Base-by-base conservation (phyloP, 1,284 basidiomycete genomes). In the Papiliotrema flavescens region DNA sequence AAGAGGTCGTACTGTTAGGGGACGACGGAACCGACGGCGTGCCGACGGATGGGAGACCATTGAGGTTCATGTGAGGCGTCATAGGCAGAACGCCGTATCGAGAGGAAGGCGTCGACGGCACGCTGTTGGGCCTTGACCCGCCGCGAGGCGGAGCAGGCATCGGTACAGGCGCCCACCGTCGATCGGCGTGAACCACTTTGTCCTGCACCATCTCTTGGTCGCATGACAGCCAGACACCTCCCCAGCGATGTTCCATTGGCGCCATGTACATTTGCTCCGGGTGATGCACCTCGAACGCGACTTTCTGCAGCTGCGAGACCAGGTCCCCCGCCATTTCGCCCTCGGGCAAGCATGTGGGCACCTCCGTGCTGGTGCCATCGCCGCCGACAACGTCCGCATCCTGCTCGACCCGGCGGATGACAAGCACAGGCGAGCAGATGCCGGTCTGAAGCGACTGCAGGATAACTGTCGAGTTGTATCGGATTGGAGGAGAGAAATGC, bases 391-490 rank as follows among this genome's bases (percentile, higher is more conserved):
- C 90, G 6, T 86, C 89, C 1, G 89, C 92, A 60, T 88, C 88
- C 68, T 90, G 87, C 64, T 96, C 93, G 56, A 95, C 89, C 69
- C 92, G 90, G 47, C 94, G 88, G 64, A 98, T 89, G 73, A 97
- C 88, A 56, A 98, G 82, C 24, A 93, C 85, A 8, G 94, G 94
- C 55, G 90, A 92, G 63, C 94, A 89, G 24, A 92, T 87, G 20
- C 93, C 94, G 1, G 94, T 95, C 8, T 89, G 89, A 59, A 97
- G 80, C 65, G 93, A 97, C 71, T 98, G 95, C 19, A 98, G 78
- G 32, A 98, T 90, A 47, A 98, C 87, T 0, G 91, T 93, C 72
- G 94, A 90, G 70, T 98, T 98, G 81, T 96, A 97, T 74, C 93
- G 90, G 55, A 98, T 87, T 23, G 90, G 86, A 47, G 74, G 70